phyloP scores from a whole-genome alignment of 2,329 filamentous ascomycete genomes.

The Colletotrichum filicis region DNA sequence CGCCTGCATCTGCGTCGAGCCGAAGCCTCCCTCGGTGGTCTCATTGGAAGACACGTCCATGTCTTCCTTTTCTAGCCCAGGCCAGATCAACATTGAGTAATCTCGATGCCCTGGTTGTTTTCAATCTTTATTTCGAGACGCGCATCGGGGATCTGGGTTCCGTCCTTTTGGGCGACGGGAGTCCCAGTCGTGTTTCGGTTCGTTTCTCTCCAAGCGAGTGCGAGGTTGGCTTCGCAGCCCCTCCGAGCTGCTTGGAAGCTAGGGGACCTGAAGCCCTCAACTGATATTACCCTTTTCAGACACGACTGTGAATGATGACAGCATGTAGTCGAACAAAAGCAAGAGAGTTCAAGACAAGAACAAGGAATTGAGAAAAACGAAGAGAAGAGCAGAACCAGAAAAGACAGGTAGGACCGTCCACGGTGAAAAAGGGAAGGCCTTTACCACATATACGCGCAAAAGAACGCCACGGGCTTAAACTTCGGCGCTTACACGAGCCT shows the following conservation, averaged over 20 bases:
- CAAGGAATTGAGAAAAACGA: background rate
- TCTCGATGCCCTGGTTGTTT: background rate
- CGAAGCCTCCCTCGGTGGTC: background rate
- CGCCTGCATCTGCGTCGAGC: background rate
- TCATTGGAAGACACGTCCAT: background rate
- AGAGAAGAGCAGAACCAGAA: background rate
- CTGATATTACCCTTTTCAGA: background rate
- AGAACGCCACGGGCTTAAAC: background rate
- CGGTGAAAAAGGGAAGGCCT: background rate
- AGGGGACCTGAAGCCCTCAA: background rate
- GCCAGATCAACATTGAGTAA: conserved; percentile 16
- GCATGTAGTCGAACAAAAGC: background rate
- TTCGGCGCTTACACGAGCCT: background rate
- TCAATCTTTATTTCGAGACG: background rate
- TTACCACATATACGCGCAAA: background rate
- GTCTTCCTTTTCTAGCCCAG: background rate
- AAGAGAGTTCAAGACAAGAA: background rate
- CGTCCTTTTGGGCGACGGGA: background rate
- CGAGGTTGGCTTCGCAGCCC: no score
- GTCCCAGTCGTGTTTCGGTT: background rate
- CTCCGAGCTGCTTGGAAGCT: background rate
- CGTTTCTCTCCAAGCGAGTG: no score
- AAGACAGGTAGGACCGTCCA: background rate
- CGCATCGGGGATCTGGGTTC: background rate
- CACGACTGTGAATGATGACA: background rate